phyloP scores from a whole-genome alignment of 1,284 basidiomycete genomes.

The Boletus mariae region DNA sequence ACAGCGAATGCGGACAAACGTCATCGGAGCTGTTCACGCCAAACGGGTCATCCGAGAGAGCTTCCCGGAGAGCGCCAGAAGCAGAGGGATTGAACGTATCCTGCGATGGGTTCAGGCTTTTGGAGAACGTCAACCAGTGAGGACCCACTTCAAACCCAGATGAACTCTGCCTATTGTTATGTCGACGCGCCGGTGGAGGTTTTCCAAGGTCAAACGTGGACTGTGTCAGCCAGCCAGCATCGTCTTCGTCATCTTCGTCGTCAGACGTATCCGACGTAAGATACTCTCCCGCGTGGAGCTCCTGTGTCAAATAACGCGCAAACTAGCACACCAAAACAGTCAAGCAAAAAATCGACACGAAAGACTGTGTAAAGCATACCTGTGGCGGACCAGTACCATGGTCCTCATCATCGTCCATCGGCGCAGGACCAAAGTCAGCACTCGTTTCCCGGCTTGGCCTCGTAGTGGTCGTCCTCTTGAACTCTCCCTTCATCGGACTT shows the following conservation, averaged over 20 bases:
- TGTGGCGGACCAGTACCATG: constrained; percentile 49
- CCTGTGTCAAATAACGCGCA: constrained; percentile 68
- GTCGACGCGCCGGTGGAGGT: constrained; percentile 52
- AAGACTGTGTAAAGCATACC: constrained; percentile 36
- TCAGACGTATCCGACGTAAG: constrained; percentile 56
- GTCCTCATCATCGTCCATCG: constrained; percentile 43
- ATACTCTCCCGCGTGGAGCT: constrained; percentile 61
- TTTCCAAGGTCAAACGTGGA: constrained; percentile 63
- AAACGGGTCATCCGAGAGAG: constrained; percentile 52
- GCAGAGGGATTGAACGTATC: constrained; percentile 51
- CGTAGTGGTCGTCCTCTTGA: constrained; percentile 46
- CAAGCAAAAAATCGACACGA: constrained; percentile 2
- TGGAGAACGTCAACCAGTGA: not conserved
- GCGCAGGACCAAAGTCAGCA: constrained; percentile 65
- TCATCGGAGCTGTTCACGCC: constrained; percentile 44
- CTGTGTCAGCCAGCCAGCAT: constrained; percentile 74
- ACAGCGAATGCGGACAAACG: constrained; percentile 34
- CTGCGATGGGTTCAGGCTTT: constrained; percentile 31
- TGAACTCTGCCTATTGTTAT: constrained; percentile 50
- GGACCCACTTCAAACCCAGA: constrained; percentile 59
- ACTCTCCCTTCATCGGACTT: constrained; percentile 47
- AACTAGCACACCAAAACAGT: constrained; percentile 44
- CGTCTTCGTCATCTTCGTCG: constrained; percentile 67
- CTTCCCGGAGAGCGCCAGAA: constrained; percentile 26
- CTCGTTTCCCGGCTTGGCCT: constrained; percentile 47